Base-by-base conservation (phyloP, 148 eudicot species). In the Dianthus caryophyllus region DNA sequence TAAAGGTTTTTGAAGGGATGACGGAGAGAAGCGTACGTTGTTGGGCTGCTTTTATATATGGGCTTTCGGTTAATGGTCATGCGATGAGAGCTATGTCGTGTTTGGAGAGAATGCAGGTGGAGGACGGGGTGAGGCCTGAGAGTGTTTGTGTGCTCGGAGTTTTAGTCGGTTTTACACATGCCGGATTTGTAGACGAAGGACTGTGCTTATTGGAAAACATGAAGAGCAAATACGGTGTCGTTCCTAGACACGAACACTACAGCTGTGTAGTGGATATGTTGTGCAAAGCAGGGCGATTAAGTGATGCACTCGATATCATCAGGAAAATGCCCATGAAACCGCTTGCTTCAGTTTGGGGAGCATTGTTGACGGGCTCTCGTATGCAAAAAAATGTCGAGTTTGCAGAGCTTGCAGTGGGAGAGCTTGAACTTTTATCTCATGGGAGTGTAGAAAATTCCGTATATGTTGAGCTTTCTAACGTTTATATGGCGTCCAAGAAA, bases 261-360 rank as follows among this genome's bases (percentile, higher is more conserved):
- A 74, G 78, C 43, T 78, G 81, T 54, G 59, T 70, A 41, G 78
- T 78, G 13, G 81, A 78, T 36, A 48, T 78, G 77, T 52, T 78
- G 17, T 69, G 72, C 65, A 69, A 69, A 51, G 71, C 77, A 31
- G 75, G 77, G 16, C 39, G 26, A n/a, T 44, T 78, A 36, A 26
- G 66, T 22, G 69, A 66, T 21, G 74, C 78, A n/a, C 44, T 74
- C 47, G 26, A 43, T 65, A 27, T 78, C 25, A 74, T 78, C 25
- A 70, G 46, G 11, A 60, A 58, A 18, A 74, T 78, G 81, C 78
- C 81, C 2, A 69, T 74, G 78, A 73, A 69, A 27, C 81, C 81
- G 1, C 65, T 64, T 67, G 72, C 75, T 61, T 74, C 77, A 6
- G 81, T 73, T 2, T 78, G 75, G 75, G 77, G 78, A 46, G 75